Conservation (phyloP, 805 yeast genomes). For the Barnettozyma vustinii region DNA sequence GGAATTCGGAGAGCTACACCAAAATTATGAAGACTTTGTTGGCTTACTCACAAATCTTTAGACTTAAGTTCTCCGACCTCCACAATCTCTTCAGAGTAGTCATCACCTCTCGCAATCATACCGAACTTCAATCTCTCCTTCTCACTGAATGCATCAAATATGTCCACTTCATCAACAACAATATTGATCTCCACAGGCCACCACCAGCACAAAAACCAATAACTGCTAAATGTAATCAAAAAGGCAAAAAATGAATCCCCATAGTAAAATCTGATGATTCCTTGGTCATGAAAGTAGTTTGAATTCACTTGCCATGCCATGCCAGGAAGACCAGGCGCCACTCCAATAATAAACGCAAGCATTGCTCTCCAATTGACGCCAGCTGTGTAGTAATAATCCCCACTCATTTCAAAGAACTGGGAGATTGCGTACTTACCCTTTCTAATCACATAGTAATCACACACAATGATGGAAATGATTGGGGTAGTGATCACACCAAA, state of each 20-base stretch:
- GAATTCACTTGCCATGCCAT: conserved; percentile 32
- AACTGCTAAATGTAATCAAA: conserved; percentile 32
- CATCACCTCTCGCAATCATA: not conserved
- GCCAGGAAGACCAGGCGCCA: conserved; percentile 49
- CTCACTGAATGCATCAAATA: conserved; percentile 33
- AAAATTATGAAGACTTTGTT: too few species aligned
- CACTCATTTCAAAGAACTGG: conserved; percentile 28
- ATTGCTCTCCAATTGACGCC: conserved; percentile 42
- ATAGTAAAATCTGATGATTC: conserved; percentile 38
- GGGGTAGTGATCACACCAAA: conserved; percentile 33
- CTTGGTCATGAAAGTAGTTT: conserved; percentile 26
- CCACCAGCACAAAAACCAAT: conserved; percentile 29
- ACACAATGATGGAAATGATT: conserved; percentile 31
- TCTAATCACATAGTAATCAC: conserved; percentile 36
- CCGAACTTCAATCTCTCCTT: conserved; percentile 23
- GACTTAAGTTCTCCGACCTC: not conserved
- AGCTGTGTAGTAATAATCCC: conserved; percentile 30
- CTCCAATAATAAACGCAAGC: conserved; percentile 33
- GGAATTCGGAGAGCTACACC: not conserved
- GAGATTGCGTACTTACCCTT: conserved; percentile 29
- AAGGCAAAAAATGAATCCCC: conserved; percentile 41
- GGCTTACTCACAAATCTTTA: not conserved
- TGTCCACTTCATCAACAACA: conserved; percentile 35
- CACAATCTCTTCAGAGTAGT: not conserved
- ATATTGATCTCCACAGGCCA: conserved; percentile 33